phyloP scores from a whole-genome alignment of 352 stramenopile species.

The Globisporangium sylvaticum region DNA sequence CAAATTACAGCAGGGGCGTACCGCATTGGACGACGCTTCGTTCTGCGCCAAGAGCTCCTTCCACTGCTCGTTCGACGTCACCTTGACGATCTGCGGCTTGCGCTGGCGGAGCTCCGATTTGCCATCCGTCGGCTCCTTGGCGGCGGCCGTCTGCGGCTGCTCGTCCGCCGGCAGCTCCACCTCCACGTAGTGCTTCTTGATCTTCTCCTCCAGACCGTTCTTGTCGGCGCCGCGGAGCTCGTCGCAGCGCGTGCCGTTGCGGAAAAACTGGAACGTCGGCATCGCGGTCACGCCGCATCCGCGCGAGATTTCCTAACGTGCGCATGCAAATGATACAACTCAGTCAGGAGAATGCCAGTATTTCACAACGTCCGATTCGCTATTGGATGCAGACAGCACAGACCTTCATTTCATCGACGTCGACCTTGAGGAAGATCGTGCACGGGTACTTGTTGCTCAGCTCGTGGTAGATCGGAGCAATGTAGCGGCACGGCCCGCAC shows the following conservation, averaged over 20 bases:
- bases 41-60: conserved; percentile 43
- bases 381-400: too few species aligned
- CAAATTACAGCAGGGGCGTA: conserved; percentile 20
- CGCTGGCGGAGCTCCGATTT: conserved; percentile 49
- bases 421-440: conserved; percentile 87
- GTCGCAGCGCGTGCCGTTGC: conserved; percentile 84
- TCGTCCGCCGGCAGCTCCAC: conserved; percentile 70
- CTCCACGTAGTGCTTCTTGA: conserved; percentile 80
- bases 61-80: conserved; percentile 58
- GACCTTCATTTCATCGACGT: conserved; percentile 84
- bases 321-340: too few species aligned
- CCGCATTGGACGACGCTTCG: conserved; percentile 35
- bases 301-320: conserved; percentile 58
- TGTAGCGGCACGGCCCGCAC: conserved; percentile 86
- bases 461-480: conserved; percentile 82
- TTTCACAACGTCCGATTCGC: too few species aligned
- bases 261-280: conserved; percentile 96
- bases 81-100: conserved; percentile 41
- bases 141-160: conserved; percentile 20
- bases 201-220: conserved; percentile 43
- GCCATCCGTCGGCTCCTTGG: conserved; percentile 14
- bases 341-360: too few species aligned
- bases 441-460: conserved; percentile 82
- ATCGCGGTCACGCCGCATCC: conserved; percentile 86
- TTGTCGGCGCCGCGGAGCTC: conserved; percentile 86